Conservation (phyloP, 164 flowering plant genomes). For the Umbellularia californica region DNA sequence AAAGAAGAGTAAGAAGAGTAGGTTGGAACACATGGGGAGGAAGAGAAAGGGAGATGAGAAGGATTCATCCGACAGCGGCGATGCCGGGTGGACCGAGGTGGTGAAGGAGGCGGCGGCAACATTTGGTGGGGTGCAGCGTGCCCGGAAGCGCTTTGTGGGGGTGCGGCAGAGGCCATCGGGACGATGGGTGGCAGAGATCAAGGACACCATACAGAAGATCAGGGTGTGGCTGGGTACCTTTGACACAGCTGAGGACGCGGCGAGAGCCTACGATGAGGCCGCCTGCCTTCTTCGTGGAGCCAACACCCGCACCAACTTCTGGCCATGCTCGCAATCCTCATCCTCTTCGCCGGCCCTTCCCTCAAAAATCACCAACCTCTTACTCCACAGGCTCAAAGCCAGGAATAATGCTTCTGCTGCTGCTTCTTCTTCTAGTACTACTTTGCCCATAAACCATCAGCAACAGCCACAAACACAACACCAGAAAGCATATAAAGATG, state of each 20-base stretch:
- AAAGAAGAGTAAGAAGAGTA: neutral
- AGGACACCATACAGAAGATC: constrained; percentile 51
- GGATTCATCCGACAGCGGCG: neutral
- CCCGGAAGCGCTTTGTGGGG: constrained; percentile 38
- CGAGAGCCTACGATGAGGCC: constrained; percentile 50
- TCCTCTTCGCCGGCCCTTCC: constrained; percentile 36
- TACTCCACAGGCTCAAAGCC: constrained; percentile 41
- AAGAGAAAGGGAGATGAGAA: constrained; percentile 26
- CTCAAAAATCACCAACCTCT: constrained; percentile 37
- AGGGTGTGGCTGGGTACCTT: constrained; percentile 50
- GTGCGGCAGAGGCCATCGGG: constrained; percentile 53
- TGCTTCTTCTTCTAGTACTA: neutral
- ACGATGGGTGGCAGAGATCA: constrained; percentile 44
- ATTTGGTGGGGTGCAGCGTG: constrained; percentile 16
- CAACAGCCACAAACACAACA: constrained; percentile 10
- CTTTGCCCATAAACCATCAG: constrained; percentile 4
- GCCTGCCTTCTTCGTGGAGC: constrained; percentile 49
- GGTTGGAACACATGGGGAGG: constrained; percentile 16
- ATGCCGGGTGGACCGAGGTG: constrained; percentile 25
- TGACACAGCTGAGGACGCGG: constrained; percentile 50
- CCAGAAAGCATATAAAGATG: constrained; percentile 1
- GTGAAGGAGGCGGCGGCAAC: constrained; percentile 19
- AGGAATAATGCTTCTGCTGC: constrained; percentile 22
- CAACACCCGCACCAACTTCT: constrained; percentile 48
- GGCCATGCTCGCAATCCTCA: constrained; percentile 28